Evolutionary conservation across 192 early-diverging fungal species (phyloP).

Genomic region (Allomyces arbusculus): DNA sequence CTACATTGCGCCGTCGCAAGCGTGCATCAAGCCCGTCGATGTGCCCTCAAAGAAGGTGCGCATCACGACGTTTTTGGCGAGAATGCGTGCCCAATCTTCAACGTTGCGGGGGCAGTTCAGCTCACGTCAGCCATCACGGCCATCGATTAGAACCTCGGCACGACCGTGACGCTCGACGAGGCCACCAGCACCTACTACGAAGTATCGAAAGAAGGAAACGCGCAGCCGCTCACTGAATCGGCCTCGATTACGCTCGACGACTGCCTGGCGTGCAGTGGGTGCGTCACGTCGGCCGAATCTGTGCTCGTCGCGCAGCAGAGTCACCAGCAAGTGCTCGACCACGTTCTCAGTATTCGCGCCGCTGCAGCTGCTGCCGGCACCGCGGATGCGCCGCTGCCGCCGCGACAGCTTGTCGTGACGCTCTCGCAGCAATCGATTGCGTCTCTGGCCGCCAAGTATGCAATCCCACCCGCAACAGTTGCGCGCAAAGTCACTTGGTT

Average conservation of each 20-base stretch:
- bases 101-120: no score
- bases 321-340: constrained; percentile 62
- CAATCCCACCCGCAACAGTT: constrained; percentile 41
- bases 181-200: constrained; percentile 66
- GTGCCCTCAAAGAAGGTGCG: constrained; percentile 8
- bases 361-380: constrained; percentile 4
- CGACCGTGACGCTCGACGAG: constrained; percentile 22
- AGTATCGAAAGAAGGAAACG: constrained; percentile 63
- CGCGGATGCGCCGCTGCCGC: background rate
- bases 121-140: background rate
- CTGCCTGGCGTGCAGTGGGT: constrained; percentile 96
- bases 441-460: constrained; percentile 72
- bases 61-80: background rate
- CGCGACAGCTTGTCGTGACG: constrained; percentile 49
- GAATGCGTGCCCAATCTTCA: background rate
- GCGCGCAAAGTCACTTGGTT: constrained; percentile 48
- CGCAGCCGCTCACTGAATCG: constrained; percentile 57
- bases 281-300: constrained; percentile 93
- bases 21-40: constrained; percentile 89
- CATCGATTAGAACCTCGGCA: background rate
- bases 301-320: constrained; percentile 82
- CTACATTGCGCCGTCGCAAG: constrained; percentile 89
- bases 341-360: constrained; percentile 34
- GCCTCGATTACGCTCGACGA: constrained; percentile 84
- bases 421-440: constrained; percentile 78